phyloP scores from a whole-genome alignment of 495 filamentous ascomycete genomes.

The Tuber calosporum region DNA sequence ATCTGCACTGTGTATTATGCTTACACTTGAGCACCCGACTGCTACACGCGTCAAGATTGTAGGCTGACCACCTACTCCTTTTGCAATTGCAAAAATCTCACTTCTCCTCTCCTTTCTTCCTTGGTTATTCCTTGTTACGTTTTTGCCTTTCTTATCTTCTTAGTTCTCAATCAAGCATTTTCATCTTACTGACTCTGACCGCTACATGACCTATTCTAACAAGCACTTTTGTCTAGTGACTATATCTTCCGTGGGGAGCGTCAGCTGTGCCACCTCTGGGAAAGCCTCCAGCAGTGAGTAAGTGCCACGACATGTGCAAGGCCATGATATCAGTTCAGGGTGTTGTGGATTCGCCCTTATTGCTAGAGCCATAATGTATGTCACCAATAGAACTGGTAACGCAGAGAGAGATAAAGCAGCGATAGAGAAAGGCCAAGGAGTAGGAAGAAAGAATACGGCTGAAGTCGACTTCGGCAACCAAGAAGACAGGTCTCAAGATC shows the following conservation, averaged over 20 bases:
- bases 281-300: conserved; percentile 50
- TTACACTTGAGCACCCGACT: too few relatives aligned
- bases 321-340: conserved; percentile 53
- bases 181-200: too few relatives aligned
- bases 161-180: too few relatives aligned
- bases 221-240: too few relatives aligned
- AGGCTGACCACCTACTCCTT: too few relatives aligned
- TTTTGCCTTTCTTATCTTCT: too few relatives aligned
- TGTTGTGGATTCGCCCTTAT: conserved; percentile 46
- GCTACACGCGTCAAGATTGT: too few relatives aligned
- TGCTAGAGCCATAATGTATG: conserved; percentile 45
- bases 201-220: too few relatives aligned
- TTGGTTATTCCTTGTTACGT: too few relatives aligned
- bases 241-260: conserved; percentile 51
- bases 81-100: too few relatives aligned
- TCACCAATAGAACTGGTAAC: conserved; percentile 50
- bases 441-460: conserved; percentile 42
- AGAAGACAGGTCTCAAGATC: conserved; percentile 43
- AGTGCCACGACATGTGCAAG: conserved; percentile 48
- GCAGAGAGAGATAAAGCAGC: conserved; percentile 48
- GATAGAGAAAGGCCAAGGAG: conserved; percentile 40
- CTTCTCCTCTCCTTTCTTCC: too few relatives aligned
- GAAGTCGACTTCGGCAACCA: conserved; percentile 47
- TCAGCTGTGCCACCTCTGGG: conserved; percentile 51
- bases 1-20: too few relatives aligned